Conservation (phyloP, 768 basidiomycete species). For the Sutorius australiensis region DNA sequence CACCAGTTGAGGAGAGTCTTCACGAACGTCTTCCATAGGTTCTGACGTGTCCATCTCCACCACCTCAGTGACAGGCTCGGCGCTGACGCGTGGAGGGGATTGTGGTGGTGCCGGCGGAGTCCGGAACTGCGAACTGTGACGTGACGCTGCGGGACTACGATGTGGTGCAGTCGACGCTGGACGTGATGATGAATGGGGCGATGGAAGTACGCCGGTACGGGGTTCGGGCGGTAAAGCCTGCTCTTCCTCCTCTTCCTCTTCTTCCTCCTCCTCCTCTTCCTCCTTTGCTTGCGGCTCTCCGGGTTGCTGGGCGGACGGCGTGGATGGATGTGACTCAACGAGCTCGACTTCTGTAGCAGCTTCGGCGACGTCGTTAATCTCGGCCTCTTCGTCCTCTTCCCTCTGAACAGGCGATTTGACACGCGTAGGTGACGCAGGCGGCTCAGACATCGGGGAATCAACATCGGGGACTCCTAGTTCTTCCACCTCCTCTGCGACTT, state of each 20-base stretch:
- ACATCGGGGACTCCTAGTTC: slow-evolving; percentile 17
- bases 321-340: slow-evolving; percentile 12
- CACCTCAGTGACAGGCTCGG: slow-evolving; percentile 7
- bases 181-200: slow-evolving; percentile 20
- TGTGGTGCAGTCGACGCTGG: slow-evolving; percentile 7
- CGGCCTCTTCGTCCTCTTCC: slow-evolving; percentile 26
- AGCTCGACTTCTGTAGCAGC: slow-evolving; percentile 10
- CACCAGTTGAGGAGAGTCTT: slow-evolving; percentile 24
- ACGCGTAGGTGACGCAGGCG: slow-evolving; percentile 27
- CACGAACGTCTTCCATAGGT: slow-evolving; percentile 20
- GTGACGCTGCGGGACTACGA: slow-evolving; percentile 20
- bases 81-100: slow-evolving; percentile 6
- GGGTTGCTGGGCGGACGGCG: slow-evolving; percentile 14
- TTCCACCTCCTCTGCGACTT: slow-evolving; percentile 3
- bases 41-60: slow-evolving; percentile 13
- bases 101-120: slow-evolving; percentile 9
- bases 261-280: slow-evolving; percentile 14
- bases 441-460: slow-evolving; percentile 34
- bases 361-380: slow-evolving; percentile 16
- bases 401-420: slow-evolving; percentile 20
- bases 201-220: background rate
- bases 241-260: slow-evolving; percentile 12
- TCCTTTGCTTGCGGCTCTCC: slow-evolving; percentile 7
- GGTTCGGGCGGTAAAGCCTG: slow-evolving; percentile 2
- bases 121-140: slow-evolving; percentile 11